phyloP scores from a whole-genome alignment of 2,329 filamentous ascomycete genomes.

The Plenodomus lindquistii region DNA sequence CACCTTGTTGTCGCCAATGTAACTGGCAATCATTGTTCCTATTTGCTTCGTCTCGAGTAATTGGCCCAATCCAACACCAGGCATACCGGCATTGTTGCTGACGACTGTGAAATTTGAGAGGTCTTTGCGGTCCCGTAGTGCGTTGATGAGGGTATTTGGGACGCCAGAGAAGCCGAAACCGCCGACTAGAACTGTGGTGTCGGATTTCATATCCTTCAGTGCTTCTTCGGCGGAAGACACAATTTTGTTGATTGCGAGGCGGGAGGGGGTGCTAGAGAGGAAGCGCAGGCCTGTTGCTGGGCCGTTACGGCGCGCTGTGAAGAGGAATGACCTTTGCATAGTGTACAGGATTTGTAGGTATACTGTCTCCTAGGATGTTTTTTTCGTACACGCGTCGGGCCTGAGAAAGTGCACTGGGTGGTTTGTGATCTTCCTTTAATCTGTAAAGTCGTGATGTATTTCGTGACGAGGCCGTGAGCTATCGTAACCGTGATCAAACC shows the following conservation, averaged over 20 bases:
- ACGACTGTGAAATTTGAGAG: conserved; percentile 66
- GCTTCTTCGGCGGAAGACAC: conserved; percentile 44
- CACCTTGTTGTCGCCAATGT: conserved; percentile 76
- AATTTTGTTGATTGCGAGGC: conserved; percentile 46
- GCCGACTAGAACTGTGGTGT: conserved; percentile 43
- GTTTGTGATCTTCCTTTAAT: neutral
- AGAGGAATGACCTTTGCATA: conserved; percentile 42
- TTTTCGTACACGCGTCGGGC: neutral
- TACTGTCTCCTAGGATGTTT: neutral
- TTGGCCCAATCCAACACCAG: conserved; percentile 69
- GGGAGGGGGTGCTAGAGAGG: conserved; percentile 38
- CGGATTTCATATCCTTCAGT: conserved; percentile 44
- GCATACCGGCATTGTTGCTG: conserved; percentile 78
- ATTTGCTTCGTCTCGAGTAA: conserved; percentile 72
- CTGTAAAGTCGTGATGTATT: neutral
- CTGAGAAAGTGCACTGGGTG: neutral
- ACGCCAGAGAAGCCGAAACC: conserved; percentile 47
- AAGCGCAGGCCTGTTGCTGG: conserved; percentile 34
- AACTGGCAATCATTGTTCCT: conserved; percentile 72
- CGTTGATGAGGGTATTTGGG: conserved; percentile 46
- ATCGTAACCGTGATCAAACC: neutral
- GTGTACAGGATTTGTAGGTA: conserved; percentile 5
- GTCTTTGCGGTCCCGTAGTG: conserved; percentile 41
- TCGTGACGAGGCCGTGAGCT: neutral
- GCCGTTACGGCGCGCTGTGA: conserved; percentile 37